A percentile compares a stretch with the other conserved stretches of the same genome.
Conservation (phyloP, 78 protist genomes). For the Blattamonas nauphoetae region DNA sequence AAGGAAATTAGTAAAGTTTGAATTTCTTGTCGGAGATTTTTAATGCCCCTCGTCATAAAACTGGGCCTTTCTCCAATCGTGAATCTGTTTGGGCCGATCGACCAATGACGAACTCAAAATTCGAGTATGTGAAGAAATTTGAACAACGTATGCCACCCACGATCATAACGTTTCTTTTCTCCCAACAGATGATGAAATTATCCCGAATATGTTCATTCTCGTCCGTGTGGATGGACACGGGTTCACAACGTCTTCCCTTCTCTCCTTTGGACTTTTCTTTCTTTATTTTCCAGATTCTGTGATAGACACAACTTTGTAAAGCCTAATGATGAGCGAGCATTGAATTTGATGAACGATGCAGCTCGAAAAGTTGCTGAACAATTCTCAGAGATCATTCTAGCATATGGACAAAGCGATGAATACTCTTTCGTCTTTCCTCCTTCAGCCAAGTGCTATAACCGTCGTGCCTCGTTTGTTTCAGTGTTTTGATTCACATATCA, state of each 20-base stretch:
- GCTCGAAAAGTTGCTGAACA: constrained; percentile 7
- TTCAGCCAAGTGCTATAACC: not conserved
- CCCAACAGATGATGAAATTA: not conserved
- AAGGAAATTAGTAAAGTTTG: too few species aligned
- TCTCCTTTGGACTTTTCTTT: not conserved
- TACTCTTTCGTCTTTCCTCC: not conserved
- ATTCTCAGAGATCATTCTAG: constrained; percentile 21
- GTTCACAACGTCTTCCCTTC: not conserved
- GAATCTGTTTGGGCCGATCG: too few species aligned
- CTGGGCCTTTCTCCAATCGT: too few species aligned
- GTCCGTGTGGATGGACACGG: constrained; percentile 37
- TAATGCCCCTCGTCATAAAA: too few species aligned
- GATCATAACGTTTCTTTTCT: not conserved
- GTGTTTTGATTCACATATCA: not conserved
- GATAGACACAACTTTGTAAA: not conserved
- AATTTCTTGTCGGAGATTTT: too few species aligned
- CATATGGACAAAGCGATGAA: constrained; percentile 41
- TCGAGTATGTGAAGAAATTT: constrained; percentile 26
- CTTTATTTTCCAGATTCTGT: constrained; percentile 2
- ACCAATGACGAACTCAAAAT: constrained; percentile 24
- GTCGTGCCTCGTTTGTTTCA: not conserved
- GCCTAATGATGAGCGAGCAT: constrained; percentile 18
- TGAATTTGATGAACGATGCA: constrained; percentile 22
- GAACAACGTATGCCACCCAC: not conserved
- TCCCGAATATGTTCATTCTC: constrained; percentile 14